These are phyloP conservation scores for Paecilomyces sp. DNA, from an alignment of 2,329 filamentous ascomycete genomes.

Conservation along the genomic window DNA sequence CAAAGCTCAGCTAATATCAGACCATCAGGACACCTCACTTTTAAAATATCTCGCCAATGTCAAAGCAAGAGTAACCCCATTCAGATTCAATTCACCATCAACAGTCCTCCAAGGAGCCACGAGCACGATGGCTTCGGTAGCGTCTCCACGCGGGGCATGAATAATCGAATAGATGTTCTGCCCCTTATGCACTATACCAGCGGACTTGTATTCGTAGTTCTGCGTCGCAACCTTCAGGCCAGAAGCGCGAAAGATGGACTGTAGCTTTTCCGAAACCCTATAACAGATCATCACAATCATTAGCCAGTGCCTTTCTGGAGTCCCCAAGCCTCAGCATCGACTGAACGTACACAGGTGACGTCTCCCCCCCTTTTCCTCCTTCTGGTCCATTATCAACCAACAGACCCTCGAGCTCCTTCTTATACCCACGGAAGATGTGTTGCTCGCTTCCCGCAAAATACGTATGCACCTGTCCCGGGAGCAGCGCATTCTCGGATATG, in stretches of 20 bases:
- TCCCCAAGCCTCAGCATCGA: background rate
- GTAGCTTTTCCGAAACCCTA: slow-evolving; percentile 61
- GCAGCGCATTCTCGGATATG: slow-evolving; percentile 92
- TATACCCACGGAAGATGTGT: slow-evolving; percentile 85
- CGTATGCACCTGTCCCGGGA: slow-evolving; percentile 94
- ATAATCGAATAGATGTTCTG: slow-evolving; percentile 93
- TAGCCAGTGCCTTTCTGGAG: slow-evolving; percentile 2
- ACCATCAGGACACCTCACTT: slow-evolving; percentile 38
- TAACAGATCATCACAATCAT: slow-evolving; percentile 11
- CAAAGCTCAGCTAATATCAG: background rate
- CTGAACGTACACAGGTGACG: slow-evolving; percentile 4
- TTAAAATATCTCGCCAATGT: slow-evolving; percentile 93
- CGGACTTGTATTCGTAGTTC: slow-evolving; percentile 76
- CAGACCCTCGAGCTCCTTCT: slow-evolving; percentile 65
- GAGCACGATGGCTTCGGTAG: slow-evolving; percentile 92
- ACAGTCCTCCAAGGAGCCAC: slow-evolving; percentile 84
- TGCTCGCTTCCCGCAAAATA: slow-evolving; percentile 97
- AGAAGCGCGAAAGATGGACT: slow-evolving; percentile 65
- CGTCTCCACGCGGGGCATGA: slow-evolving; percentile 88
- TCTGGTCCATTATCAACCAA: slow-evolving; percentile 12
- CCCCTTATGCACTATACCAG: slow-evolving; percentile 65
- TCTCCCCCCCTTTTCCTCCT: slow-evolving; percentile 21
- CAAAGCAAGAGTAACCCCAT: slow-evolving; percentile 78
- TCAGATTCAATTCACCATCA: slow-evolving; percentile 70
- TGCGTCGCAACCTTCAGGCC: slow-evolving; percentile 85